Percentiles rank a stretch among this genome's conserved stretches.
phyloP scores from a whole-genome alignment of 2,329 filamentous ascomycete genomes.

The Lachnellula subtilissima region DNA sequence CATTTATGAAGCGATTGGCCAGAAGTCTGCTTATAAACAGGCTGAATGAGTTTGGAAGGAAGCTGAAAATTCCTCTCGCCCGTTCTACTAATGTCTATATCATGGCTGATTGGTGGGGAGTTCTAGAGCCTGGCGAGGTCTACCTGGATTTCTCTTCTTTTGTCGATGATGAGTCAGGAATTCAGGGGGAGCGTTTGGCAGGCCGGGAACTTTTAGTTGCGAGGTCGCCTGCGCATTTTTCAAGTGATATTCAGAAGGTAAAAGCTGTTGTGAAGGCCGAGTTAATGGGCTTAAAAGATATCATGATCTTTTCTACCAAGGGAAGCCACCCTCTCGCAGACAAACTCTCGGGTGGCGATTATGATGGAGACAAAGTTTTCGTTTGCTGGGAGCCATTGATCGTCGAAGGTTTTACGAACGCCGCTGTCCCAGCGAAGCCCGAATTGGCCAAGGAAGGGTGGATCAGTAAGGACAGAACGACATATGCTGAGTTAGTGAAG shows the following conservation, averaged over 20 bases:
- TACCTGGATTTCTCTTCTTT: slow-evolving; percentile 65
- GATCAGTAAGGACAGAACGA: slow-evolving; percentile 45
- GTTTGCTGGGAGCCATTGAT: slow-evolving; percentile 67
- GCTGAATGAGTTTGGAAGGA: slow-evolving; percentile 39
- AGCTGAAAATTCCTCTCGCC: slow-evolving; percentile 56
- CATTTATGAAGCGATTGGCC: slow-evolving; percentile 44
- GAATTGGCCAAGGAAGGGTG: slow-evolving; percentile 46
- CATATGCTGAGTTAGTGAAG: slow-evolving; percentile 25
- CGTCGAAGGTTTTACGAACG: slow-evolving; percentile 61
- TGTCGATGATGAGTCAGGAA: slow-evolving; percentile 45
- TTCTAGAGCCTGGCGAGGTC: slow-evolving; percentile 60
- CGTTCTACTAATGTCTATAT: slow-evolving; percentile 61
- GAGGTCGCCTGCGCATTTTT: slow-evolving; percentile 63
- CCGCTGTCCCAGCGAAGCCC: slow-evolving; percentile 40
- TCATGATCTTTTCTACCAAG: slow-evolving; percentile 69
- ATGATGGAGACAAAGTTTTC: slow-evolving; percentile 74
- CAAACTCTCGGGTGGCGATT: slow-evolving; percentile 73
- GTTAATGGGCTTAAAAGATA: slow-evolving; percentile 66
- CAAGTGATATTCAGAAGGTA: slow-evolving; percentile 69
- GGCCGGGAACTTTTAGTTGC: slow-evolving; percentile 62
- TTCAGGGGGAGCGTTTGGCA: slow-evolving; percentile 47
- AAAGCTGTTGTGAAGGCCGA: slow-evolving; percentile 51
- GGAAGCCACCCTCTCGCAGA: slow-evolving; percentile 60
- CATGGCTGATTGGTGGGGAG: slow-evolving; percentile 59
- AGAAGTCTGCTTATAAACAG: slow-evolving; percentile 14